Evolutionary conservation across 2,329 filamentous ascomycete genomes (phyloP).

Genomic region (Plenodomus tracheiphilus): DNA sequence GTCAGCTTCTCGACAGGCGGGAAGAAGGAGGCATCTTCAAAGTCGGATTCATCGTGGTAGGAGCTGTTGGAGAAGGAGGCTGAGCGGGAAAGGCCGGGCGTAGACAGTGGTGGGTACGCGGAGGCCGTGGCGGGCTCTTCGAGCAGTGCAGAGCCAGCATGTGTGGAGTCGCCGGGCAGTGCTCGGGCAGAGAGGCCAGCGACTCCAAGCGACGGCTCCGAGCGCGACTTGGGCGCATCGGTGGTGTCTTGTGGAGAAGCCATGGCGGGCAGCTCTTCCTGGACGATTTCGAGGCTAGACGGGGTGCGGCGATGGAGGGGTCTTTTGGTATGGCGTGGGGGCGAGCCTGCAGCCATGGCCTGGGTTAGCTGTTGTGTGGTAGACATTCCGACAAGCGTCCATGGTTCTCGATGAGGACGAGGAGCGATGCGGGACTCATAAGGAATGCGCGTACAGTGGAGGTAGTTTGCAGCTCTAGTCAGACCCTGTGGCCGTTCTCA

Average conservation of each 20-base stretch:
- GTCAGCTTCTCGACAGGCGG: constrained; percentile 88
- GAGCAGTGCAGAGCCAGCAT: constrained; percentile 30
- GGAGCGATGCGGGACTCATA: background rate
- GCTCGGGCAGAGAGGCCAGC: constrained; percentile 28
- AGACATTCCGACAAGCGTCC: background rate
- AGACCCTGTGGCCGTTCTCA: constrained; percentile 24
- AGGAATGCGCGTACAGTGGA: constrained; percentile 25
- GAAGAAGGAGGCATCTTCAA: constrained; percentile 64
- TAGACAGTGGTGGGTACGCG: constrained; percentile 51
- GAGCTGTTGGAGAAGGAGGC: constrained; percentile 82
- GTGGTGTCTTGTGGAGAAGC: constrained; percentile 19
- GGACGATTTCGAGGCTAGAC: constrained; percentile 35
- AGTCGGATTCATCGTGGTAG: constrained; percentile 83
- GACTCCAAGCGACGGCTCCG: constrained; percentile 36
- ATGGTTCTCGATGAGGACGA: constrained; percentile 6
- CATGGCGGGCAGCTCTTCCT: constrained; percentile 37
- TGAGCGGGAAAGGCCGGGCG: constrained; percentile 69
- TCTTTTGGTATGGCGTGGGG: constrained; percentile 25
- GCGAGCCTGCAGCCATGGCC: constrained; percentile 35
- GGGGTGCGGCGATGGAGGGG: constrained; percentile 35
- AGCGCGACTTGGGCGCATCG: constrained; percentile 25
- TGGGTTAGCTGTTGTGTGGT: constrained; percentile 27
- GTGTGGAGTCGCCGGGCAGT: constrained; percentile 29
- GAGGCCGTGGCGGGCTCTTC: constrained; percentile 51
- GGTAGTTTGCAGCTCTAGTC: constrained; percentile 18